Evolutionary conservation across 2,329 filamentous ascomycete species (phyloP), one percentile per base, ranked within the genome.

Genomic region (Neonectria ditissima): DNA sequence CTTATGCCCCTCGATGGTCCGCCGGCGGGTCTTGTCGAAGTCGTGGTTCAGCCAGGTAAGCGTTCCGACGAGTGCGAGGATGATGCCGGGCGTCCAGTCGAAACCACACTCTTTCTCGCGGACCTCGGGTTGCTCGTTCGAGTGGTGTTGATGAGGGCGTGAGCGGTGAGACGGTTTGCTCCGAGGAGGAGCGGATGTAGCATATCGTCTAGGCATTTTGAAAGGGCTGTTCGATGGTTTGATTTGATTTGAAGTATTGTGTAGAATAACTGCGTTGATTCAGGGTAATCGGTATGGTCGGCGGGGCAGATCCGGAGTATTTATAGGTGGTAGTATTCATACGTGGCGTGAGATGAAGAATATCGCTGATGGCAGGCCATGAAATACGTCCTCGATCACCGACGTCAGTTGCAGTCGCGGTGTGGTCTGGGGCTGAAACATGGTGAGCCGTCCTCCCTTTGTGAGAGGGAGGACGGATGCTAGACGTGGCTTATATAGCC

Each of bases 31-130:
- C 39, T 64, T 65, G 11, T 73, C 63, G 30, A 73, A 78, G 63
- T 82, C 79, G 64, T 81, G 77, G 61, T 79, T 78, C 68, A 80
- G 79, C n/a, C 73, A 70, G 1, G 79, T 69, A 14, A 76, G 69
- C 18, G 77, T 71, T 6, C 77, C 79, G 16, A 79, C 68, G 24
- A 80, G 69, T 8, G 77, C 78, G 2, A 84, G 76, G 18, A 75
- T 72, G 32, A 83, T 62, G 59, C 77, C 80, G 30, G 79, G 77
- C 5, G 73, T 76, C 78, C 80, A 82, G 57, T 78, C 77, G 70
- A 82, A 84, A 32, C 77, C 78, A 5, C 66, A 57, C 28, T 70
- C 66, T 39, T 63, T 69, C 59, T 83, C 81, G 64, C 78, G 77
- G 24, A 37, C 24, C 18, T 69, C 63, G 14, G 80, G 78, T 52